Base-by-base conservation (phyloP, 495 filamentous ascomycete species). In the Neurospora sp. region DNA sequence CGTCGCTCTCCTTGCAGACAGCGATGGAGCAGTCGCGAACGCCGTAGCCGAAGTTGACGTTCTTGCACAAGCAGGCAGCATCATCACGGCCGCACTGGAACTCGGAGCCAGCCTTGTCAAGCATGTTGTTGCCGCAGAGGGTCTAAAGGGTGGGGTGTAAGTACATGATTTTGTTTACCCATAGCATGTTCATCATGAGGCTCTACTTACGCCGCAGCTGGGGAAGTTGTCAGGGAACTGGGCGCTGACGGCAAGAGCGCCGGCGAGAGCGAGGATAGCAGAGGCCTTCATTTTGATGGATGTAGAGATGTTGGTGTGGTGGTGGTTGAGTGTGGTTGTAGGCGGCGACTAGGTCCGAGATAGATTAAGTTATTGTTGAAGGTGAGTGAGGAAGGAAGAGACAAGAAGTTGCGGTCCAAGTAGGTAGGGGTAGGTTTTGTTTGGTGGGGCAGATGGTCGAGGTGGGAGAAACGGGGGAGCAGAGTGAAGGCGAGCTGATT, bases 21-120 rank as follows among this genome's bases (percentile, higher is more conserved):
- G 91, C 80, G 71, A 83, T 80, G 70, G 92, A 87, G 86, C 93
- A 97, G 83, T 97, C 93, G 68, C 88, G 90, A 73, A 97, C 84
- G 78, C 93, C 93, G 77, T 89, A 91, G 73, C 81, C 79, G 81
- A 94, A 96, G 86, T 93, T 77, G 44, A 76, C 69, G 73, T 87
- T 87, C 48, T 82, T 84, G 88, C 93, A 97, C 68, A 94, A 87
- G 85, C 93, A 97, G 44, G 77, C 76, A 42, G 86, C 70, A 80
- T 94, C 87, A 16, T 75, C 40, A 20, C 73, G 27, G 12, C 38
- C 65, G 82, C 93, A 97, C 69, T 88, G 87, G 72, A 94, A 85
- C n/a, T 81, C 74, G 7, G 53, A 31, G 12, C 75, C 73, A 70
- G 90, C 89, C 83, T 89, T 84, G 72, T 72, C 80, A 73, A 90